phyloP scores from a whole-genome alignment of 2,329 filamentous ascomycete genomes.

The Penicillium expansum region DNA sequence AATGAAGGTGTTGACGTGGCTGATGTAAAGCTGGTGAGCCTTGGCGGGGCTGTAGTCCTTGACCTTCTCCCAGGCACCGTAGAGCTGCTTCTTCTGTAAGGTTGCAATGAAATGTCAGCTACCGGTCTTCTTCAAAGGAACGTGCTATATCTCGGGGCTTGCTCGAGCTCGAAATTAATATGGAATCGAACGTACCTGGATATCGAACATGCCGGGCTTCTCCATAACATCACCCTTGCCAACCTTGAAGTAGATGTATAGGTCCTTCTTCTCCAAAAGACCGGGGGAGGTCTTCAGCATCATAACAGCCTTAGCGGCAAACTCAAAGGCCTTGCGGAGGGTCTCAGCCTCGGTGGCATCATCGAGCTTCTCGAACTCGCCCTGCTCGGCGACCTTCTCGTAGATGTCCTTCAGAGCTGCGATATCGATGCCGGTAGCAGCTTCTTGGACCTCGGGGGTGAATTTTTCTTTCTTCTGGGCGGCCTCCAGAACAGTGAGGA shows the following conservation, averaged over 20 bases:
- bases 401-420: conserved; percentile 25
- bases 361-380: conserved; percentile 14
- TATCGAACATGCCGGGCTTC: conserved; percentile 39
- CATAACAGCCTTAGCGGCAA: conserved; percentile 32
- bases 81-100: conserved; percentile 72
- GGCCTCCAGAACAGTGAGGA: conserved; percentile 27
- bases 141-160: not conserved
- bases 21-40: conserved; percentile 75
- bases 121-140: not conserved
- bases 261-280: conserved; percentile 27
- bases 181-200: conserved; percentile 34
- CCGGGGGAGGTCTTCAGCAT: conserved; percentile 27
- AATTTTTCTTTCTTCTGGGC: conserved; percentile 30
- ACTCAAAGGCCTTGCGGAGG: conserved; percentile 30
- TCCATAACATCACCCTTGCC: conserved; percentile 30
- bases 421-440: conserved; percentile 26
- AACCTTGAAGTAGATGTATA: conserved; percentile 44
- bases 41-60: conserved; percentile 62
- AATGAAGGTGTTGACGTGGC: conserved; percentile 70
- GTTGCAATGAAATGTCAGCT: conserved; percentile 14
- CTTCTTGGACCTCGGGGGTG: conserved; percentile 29
- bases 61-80: conserved; percentile 70
- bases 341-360: conserved; percentile 17
- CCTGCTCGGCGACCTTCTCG: conserved; percentile 16
- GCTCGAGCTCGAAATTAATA: not conserved